A percentile compares a stretch with the other conserved stretches of the same genome.
Conservation (phyloP, 768 basidiomycete species). For the Pleurotus tuoliensis region DNA sequence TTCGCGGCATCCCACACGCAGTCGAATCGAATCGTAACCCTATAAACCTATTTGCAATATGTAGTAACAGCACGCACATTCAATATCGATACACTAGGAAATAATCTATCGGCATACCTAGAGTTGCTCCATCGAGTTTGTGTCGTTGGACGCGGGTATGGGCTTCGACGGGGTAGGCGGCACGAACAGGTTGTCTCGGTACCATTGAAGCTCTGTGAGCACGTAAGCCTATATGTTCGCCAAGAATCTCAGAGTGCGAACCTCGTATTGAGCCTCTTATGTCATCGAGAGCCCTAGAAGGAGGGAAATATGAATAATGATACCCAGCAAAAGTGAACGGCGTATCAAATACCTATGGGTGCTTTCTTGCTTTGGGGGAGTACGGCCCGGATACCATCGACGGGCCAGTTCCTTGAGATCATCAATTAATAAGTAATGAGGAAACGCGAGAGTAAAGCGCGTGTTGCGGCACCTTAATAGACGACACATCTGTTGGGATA, state of each 20-base stretch:
- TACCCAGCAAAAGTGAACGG: slow-evolving; percentile 44
- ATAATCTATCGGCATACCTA: too few species aligned
- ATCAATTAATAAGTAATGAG: not conserved
- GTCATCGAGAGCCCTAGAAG: slow-evolving; percentile 73
- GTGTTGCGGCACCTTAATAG: slow-evolving; percentile 56
- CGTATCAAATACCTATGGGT: slow-evolving; percentile 50
- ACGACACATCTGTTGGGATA: slow-evolving; percentile 66
- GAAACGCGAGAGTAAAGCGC: not conserved
- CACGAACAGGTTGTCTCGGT: slow-evolving; percentile 70
- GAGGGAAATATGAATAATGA: not conserved
- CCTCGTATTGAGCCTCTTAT: slow-evolving; percentile 55
- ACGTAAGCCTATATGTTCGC: not conserved
- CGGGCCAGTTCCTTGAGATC: slow-evolving; percentile 59
- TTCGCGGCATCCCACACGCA: not conserved
- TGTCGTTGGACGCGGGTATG: not conserved
- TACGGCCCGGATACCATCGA: slow-evolving; percentile 59
- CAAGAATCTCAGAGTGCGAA: not conserved
- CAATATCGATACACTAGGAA: not conserved
- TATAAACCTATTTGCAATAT: slow-evolving; percentile 5
- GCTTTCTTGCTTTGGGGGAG: slow-evolving; percentile 32
- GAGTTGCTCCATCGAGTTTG: not conserved
- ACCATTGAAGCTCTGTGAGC: slow-evolving; percentile 72
- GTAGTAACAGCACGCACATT: slow-evolving; percentile 7
- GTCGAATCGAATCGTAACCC: not conserved
- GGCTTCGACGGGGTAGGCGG: slow-evolving; percentile 17